Evolutionary conservation across 805 yeast species (phyloP).

Genomic region (Phaffomyces antillensis): DNA sequence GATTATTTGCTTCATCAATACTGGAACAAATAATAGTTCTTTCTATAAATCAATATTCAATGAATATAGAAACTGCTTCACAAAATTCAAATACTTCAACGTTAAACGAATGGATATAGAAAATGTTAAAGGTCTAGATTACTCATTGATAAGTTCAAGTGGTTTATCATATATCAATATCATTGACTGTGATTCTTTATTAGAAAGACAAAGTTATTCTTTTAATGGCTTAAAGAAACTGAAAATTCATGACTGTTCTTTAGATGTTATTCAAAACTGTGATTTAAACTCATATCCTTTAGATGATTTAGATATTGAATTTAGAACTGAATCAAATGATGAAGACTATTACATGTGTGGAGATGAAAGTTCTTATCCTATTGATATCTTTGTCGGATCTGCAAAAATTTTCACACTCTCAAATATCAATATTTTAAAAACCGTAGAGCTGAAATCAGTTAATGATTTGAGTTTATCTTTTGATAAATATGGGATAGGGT

Average conservation of each 20-base stretch:
- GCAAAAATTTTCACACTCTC: too few species aligned
- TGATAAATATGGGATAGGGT: too few species aligned
- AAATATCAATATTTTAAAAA: too few species aligned
- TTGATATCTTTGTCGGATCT: too few species aligned
- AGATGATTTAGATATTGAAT: neutral
- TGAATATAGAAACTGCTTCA: neutral
- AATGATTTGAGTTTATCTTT: too few species aligned
- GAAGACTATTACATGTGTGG: neutral
- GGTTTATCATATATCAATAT: neutral
- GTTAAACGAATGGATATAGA: neutral
- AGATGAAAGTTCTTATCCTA: too few species aligned
- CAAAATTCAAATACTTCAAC: conserved; percentile 1
- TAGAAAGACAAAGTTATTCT: neutral
- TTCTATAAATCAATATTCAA: neutral
- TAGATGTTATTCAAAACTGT: neutral
- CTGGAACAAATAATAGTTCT: neutral
- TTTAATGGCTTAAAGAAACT: neutral
- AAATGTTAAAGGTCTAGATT: neutral
- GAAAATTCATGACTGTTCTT: neutral
- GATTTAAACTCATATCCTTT: neutral
- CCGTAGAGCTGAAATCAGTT: too few species aligned
- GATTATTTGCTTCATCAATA: conserved; percentile 1
- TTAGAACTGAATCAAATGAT: neutral
- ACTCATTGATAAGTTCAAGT: neutral
- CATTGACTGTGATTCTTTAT: neutral